Conservation (phyloP, 495 filamentous ascomycete genomes). For the Aspergillus wentii region DNA sequence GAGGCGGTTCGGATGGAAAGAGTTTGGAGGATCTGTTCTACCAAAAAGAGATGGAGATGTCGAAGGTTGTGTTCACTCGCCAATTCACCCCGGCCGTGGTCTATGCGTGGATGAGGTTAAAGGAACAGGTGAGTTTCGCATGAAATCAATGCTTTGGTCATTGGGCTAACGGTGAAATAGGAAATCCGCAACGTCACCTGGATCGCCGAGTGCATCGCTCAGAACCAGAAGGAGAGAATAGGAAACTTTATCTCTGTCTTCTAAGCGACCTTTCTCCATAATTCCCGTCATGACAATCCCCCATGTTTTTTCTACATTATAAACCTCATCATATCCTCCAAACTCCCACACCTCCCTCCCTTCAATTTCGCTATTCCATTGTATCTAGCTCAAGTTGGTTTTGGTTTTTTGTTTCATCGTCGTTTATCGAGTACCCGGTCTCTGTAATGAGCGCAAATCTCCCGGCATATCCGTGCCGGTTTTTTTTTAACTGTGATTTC, state of each 20-base stretch:
- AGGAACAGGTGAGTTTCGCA: constrained; percentile 89
- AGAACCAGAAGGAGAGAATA: constrained; percentile 99
- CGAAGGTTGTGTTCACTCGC: constrained; percentile 88
- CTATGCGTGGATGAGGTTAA: constrained; percentile 96
- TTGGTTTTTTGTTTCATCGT: constrained; percentile 2
- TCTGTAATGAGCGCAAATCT: constrained; percentile 32
- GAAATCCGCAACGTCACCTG: constrained; percentile 99
- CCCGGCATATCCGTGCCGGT: too few relatives aligned
- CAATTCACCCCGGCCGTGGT: constrained; percentile 96
- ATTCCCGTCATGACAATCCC: constrained; percentile 7
- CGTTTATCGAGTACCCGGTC: constrained; percentile 24
- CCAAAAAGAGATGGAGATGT: constrained; percentile 98
- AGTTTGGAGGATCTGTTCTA: constrained; percentile 98
- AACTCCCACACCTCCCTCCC: constrained; percentile 11
- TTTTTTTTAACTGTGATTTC: constrained; percentile 13
- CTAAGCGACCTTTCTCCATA: constrained; percentile 29
- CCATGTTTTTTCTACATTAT: constrained; percentile 13
- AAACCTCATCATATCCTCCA: too few relatives aligned
- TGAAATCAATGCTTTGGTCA: constrained; percentile 8
- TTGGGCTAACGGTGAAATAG: constrained; percentile 41
- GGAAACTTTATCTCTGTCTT: constrained; percentile 98
- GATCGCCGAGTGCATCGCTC: constrained; percentile 99
- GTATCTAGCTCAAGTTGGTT: not conserved
- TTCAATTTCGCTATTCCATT: constrained; percentile 12
- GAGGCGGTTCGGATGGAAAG: constrained; percentile 70